Conservation (phyloP, 192 early-diverging fungal genomes). For the Entrophospora sp. region DNA sequence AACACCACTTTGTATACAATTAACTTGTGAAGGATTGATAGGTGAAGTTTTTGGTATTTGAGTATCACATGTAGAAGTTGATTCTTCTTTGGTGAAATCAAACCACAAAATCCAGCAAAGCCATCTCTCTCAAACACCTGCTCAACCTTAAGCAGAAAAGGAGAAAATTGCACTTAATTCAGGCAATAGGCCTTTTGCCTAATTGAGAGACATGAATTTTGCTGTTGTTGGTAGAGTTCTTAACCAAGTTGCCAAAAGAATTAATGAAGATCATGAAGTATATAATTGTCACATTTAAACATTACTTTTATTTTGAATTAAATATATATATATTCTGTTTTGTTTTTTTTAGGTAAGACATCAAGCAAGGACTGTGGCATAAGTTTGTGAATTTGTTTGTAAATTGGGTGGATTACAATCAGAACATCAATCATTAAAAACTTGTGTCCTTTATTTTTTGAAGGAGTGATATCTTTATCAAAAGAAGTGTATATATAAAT, state of each 20-base stretch:
- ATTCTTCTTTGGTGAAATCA: slow-evolving; percentile 49
- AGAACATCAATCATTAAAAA: slow-evolving; percentile 76
- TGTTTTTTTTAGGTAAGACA: slow-evolving; percentile 61
- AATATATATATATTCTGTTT: neutral
- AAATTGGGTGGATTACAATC: slow-evolving; percentile 72
- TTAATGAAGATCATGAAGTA: slow-evolving; percentile 84
- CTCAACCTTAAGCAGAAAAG: slow-evolving; percentile 40
- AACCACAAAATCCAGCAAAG: slow-evolving; percentile 21
- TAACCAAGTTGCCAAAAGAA: slow-evolving; percentile 72
- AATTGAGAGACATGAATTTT: slow-evolving; percentile 86
- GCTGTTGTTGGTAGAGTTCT: slow-evolving; percentile 77
- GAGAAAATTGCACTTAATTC: slow-evolving; percentile 75
- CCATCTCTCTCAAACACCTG: slow-evolving; percentile 9
- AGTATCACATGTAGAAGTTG: slow-evolving; percentile 65
- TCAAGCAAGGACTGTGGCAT: slow-evolving; percentile 79
- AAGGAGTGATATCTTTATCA: too few relatives aligned
- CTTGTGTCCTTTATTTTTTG: slow-evolving; percentile 47
- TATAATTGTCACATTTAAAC: neutral
- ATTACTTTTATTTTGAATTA: neutral
- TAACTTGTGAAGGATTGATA: slow-evolving; percentile 95
- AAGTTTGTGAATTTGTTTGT: slow-evolving; percentile 90
- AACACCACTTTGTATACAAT: slow-evolving; percentile 88
- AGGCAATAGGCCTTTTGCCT: slow-evolving; percentile 69
- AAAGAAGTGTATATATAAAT: too few relatives aligned
- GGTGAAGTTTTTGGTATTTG: slow-evolving; percentile 87